Conservation (phyloP, 2,329 filamentous ascomycete genomes). For the Waltergamsia citrina region DNA sequence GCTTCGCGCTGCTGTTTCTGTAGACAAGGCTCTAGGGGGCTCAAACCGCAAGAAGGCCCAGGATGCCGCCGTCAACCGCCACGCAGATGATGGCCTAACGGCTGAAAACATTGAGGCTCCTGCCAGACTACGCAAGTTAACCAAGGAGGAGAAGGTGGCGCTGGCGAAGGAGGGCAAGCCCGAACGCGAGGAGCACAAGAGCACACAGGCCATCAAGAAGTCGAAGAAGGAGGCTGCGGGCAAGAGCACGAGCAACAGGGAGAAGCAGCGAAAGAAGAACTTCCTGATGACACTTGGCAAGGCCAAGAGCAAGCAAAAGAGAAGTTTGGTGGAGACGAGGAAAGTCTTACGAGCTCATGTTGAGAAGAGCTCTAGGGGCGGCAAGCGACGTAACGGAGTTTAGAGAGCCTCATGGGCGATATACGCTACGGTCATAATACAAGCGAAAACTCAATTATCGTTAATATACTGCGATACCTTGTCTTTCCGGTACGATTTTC, state of each 20-base stretch:
- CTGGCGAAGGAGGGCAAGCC: conserved; percentile 76
- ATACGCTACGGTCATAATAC: no score
- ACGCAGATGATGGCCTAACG: conserved; percentile 81
- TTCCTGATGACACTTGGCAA: conserved; percentile 97
- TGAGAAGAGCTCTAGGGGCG: conserved; percentile 74
- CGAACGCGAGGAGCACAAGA: conserved; percentile 71
- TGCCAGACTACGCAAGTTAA: conserved; percentile 69
- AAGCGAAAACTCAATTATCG: no score
- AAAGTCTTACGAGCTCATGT: conserved; percentile 75
- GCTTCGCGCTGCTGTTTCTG: conserved; percentile 62
- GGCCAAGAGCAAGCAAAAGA: conserved; percentile 90
- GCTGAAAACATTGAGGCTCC: conserved; percentile 88
- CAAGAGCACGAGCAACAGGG: conserved; percentile 94
- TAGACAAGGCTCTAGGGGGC: conserved; percentile 52
- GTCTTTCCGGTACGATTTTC: no score
- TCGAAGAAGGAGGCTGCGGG: conserved; percentile 81
- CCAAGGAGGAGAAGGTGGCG: conserved; percentile 82
- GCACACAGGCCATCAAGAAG: conserved; percentile 73
- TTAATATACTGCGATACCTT: no score
- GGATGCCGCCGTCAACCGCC: conserved; percentile 39
- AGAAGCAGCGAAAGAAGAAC: conserved; percentile 97
- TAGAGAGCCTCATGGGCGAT: no score
- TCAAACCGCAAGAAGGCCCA: conserved; percentile 33
- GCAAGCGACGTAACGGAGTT: conserved; percentile 61
- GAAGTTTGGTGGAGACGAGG: conserved; percentile 78